A percentile compares a stretch with the other conserved stretches of the same genome.
Evolutionary conservation across 2,329 filamentous ascomycete genomes (phyloP).

Genomic region (Trichoderma koningiopsis): DNA sequence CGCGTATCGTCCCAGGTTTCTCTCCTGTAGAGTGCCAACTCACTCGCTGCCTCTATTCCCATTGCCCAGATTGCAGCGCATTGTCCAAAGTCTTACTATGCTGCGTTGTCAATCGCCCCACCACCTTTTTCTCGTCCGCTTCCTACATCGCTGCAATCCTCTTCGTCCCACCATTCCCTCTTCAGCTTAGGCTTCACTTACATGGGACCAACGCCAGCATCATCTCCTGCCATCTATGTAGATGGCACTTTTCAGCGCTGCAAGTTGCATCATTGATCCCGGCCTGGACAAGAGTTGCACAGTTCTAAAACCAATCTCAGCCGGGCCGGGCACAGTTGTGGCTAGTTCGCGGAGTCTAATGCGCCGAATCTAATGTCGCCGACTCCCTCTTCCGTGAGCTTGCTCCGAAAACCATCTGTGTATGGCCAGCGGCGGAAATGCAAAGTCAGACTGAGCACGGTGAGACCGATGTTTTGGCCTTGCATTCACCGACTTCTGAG

Average conservation of each 20-base stretch:
- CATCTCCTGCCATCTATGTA: conserved; percentile 3
- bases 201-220: neutral
- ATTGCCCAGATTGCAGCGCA: neutral
- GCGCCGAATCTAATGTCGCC: neutral
- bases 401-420: neutral
- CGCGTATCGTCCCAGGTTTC: neutral
- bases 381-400: neutral
- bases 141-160: conserved; percentile 5
- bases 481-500: neutral
- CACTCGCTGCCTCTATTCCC: neutral
- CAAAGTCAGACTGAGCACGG: neutral
- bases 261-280: conserved; percentile 7
- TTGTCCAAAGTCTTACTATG: conserved; percentile 7
- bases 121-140: conserved; percentile 4
- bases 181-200: conserved; percentile 10
- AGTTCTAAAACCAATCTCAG: neutral
- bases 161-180: neutral
- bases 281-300: neutral
- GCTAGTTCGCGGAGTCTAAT: neutral
- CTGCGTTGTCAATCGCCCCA: conserved; percentile 23
- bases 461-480: neutral
- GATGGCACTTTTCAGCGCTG: neutral
- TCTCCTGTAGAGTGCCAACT: neutral
- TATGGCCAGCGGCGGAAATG: neutral
- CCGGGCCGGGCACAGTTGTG: neutral